Base-by-base conservation (phyloP, 148 eudicot species). In the Nepenthes gracilis region DNA sequence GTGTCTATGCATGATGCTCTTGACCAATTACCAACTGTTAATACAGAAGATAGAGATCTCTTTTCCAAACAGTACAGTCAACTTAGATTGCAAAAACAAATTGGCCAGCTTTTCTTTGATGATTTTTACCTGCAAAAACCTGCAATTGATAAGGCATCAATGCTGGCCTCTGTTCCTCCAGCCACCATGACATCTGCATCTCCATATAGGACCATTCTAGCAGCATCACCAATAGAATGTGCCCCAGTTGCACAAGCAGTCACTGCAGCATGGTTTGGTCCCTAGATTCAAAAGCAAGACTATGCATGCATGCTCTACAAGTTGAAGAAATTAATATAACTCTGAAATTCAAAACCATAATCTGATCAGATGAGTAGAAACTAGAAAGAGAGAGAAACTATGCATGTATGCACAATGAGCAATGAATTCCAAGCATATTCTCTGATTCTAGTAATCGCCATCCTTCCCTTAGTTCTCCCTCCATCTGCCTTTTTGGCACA, bases 201-300 rank as follows among this genome's bases (percentile, higher is more conserved):
- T 59, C 98, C 98, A 75, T 86, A 84, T 58, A 82, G 81, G 75
- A 93, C 84, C 98, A 93, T 93, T 71, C 92, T 82, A 33, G 96
- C 80, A 80, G 98, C 96, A 81, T 93, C 98, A 58, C 98, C 98
- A 67, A 93, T 83, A 33, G 88, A 89, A 81, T 93, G 90, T 52
- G 91, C 96, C 70, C 98, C 98, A 54, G 98, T 93, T 56, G 98
- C 98, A 80, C 98, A 93, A 68, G 96, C 98, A 60, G 98, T 93
- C 72, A 84, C 95, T 81, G 96, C 96, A 82, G 98, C 96, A 79
- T 88, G 98, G 83, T 93, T 93, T 67, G 98, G 98, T 71, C 98
- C 98, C 98, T 92, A 83, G 58, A 81, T 72, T 83, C 84, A 75
- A 83, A 77, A 80, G 70, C 64, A 78, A 76, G 60, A 74, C 81